Evolutionary conservation across 768 basidiomycete genomes (phyloP).

Genomic region (Boletus tylopilopsis): DNA sequence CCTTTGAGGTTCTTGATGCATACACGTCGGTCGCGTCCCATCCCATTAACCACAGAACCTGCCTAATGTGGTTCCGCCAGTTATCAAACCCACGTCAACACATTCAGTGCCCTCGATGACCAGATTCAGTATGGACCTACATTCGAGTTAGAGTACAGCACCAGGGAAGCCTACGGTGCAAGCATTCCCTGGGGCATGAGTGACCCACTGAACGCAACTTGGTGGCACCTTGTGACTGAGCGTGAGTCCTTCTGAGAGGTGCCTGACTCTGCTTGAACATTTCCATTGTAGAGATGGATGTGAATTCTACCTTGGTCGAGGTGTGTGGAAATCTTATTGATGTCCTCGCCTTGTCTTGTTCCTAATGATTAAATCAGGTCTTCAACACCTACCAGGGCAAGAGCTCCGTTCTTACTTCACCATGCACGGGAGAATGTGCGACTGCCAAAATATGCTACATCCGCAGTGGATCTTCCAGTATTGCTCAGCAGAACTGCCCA

Average conservation of each 20-base stretch:
- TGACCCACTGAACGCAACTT: conserved; percentile 77
- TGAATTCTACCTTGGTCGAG: conserved; percentile 52
- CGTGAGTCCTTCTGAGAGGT: conserved; percentile 37
- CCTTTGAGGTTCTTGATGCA: conserved; percentile 75
- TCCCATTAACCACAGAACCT: not conserved
- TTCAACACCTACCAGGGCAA: conserved; percentile 76
- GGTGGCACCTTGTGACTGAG: conserved; percentile 81
- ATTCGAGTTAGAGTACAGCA: conserved; percentile 61
- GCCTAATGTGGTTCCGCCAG: conserved; percentile 31
- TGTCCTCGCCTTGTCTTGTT: not conserved
- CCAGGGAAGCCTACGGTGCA: conserved; percentile 62
- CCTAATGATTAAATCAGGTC: conserved; percentile 34
- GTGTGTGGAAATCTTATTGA: conserved; percentile 33
- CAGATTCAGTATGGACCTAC: conserved; percentile 59
- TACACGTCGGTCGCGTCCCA: conserved; percentile 52
- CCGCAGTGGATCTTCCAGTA: conserved; percentile 63
- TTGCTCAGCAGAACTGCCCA: conserved; percentile 57
- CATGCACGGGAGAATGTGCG: conserved; percentile 62
- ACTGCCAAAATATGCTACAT: conserved; percentile 74
- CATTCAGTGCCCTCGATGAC: conserved; percentile 54
- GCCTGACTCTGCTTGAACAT: not conserved
- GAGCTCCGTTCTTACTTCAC: conserved; percentile 46
- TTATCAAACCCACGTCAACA: conserved; percentile 60
- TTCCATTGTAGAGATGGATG: conserved; percentile 48
- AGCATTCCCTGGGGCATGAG: conserved; percentile 52